Conservation (phyloP, 306 rosid genomes). For the Quercus parvula region DNA sequence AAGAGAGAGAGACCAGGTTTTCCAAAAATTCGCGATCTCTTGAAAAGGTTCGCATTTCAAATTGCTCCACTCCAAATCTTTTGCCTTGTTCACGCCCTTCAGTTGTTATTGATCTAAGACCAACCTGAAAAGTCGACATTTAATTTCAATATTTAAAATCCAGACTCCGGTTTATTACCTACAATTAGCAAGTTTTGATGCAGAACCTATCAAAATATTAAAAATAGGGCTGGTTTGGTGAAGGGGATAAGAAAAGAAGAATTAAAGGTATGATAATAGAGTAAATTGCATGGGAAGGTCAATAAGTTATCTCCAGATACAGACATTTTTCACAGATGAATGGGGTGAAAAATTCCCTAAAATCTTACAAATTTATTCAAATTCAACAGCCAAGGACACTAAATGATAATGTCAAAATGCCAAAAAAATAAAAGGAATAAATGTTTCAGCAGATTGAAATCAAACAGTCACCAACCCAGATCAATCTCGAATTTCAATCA, state of each 20-base stretch:
- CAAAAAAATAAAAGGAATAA: not conserved
- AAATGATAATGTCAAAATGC: too few species aligned
- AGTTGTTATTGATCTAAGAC: slow-evolving; percentile 70
- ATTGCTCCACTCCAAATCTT: slow-evolving; percentile 86
- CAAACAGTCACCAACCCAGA: not conserved
- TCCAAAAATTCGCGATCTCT: slow-evolving; percentile 69
- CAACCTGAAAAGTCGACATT: slow-evolving; percentile 59
- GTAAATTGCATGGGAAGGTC: not conserved
- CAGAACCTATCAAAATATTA: not conserved
- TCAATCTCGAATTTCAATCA: not conserved
- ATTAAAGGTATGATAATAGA: slow-evolving; percentile 14
- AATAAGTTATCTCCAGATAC: not conserved
- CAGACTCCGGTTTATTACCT: not conserved
- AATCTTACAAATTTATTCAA: too few species aligned
- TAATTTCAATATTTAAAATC: not conserved
- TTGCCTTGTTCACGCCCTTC: slow-evolving; percentile 96
- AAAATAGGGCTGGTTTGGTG: not conserved
- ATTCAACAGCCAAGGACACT: too few species aligned
- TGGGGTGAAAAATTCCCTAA: too few species aligned
- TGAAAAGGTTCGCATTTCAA: slow-evolving; percentile 89
- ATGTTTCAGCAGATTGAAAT: not conserved
- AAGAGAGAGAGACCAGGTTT: slow-evolving; percentile 60
- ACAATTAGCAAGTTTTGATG: not conserved
- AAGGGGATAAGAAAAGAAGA: not conserved
- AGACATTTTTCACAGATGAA: not conserved